phyloP scores from a whole-genome alignment of 169 alveolate genomes.

The Plasmodium cynomolgi region DNA sequence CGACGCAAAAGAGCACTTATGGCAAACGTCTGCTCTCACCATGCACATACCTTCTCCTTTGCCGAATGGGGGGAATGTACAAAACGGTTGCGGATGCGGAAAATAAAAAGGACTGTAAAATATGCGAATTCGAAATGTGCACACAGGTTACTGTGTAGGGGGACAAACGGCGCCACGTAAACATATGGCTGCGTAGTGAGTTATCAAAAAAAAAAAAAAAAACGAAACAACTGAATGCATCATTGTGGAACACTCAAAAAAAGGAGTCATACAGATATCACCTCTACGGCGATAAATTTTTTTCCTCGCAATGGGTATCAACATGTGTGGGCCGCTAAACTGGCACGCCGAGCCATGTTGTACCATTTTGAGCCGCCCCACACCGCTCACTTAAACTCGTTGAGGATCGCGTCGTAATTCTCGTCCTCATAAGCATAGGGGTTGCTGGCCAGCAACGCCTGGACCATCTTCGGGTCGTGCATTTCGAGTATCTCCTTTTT shows the following conservation, averaged over 20 bases:
- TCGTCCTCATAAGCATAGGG: constrained; percentile 52
- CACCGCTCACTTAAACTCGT: constrained; percentile 37
- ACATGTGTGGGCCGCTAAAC: neutral
- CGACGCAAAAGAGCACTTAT: neutral
- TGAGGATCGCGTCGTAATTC: constrained; percentile 58
- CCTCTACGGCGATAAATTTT: neutral
- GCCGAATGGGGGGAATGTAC: neutral
- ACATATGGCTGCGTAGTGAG: neutral
- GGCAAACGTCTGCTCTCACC: neutral
- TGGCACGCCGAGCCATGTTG: neutral
- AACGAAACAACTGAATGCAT: neutral
- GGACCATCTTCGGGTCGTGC: constrained; percentile 3
- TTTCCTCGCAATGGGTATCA: neutral
- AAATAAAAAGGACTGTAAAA: constrained; percentile 1
- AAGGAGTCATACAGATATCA: neutral
- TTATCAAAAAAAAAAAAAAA: neutral
- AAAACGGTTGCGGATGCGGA: neutral
- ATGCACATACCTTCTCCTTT: neutral
- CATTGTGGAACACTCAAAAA: neutral
- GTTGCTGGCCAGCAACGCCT: constrained; percentile 34
- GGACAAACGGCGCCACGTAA: neutral
- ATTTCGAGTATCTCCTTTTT: constrained; percentile 52
- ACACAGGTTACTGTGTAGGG: neutral
- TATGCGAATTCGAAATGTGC: neutral
- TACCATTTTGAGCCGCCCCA: neutral